These are phyloP conservation scores for Wickerhamomyces sp. DNA, from an alignment of 1,139 yeast species.

Conservation along the genomic window DNA sequence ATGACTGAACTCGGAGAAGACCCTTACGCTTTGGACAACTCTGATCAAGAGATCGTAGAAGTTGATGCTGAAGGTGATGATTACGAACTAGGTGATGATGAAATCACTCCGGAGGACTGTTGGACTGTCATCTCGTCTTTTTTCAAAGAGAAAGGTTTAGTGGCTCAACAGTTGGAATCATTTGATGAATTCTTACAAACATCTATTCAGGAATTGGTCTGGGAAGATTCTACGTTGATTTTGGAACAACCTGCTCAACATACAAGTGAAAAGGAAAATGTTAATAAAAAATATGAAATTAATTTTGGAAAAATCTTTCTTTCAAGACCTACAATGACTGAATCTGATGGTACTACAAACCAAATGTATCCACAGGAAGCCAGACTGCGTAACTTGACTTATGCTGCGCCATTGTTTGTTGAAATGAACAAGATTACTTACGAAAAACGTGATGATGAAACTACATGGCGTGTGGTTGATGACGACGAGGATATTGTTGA, in stretches of 20 bases:
- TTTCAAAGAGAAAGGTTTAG: slow-evolving; percentile 94
- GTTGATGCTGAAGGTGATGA: slow-evolving; percentile 70
- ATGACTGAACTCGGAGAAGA: slow-evolving; percentile 39
- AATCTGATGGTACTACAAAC: slow-evolving; percentile 99
- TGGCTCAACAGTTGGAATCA: slow-evolving; percentile 95
- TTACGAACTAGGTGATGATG: slow-evolving; percentile 28
- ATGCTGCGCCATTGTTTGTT: slow-evolving; percentile 92
- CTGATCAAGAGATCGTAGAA: slow-evolving; percentile 68
- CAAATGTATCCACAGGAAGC: slow-evolving; percentile 99
- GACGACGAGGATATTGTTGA: slow-evolving; percentile 40
- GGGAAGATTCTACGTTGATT: slow-evolving; percentile 92
- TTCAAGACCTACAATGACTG: slow-evolving; percentile 97
- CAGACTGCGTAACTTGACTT: slow-evolving; percentile 89
- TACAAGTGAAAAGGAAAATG: slow-evolving; percentile 82
- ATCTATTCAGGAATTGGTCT: slow-evolving; percentile 91
- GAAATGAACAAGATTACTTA: slow-evolving; percentile 92
- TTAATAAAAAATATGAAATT: slow-evolving; percentile 89
- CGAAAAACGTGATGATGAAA: slow-evolving; percentile 76
- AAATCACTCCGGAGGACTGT: slow-evolving; percentile 96
- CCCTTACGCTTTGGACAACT: slow-evolving; percentile 58
- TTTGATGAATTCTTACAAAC: slow-evolving; percentile 97
- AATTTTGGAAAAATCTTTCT: slow-evolving; percentile 95
- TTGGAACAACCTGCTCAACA: slow-evolving; percentile 98
- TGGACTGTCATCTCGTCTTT: slow-evolving; percentile 98
- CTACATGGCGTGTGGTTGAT: slow-evolving; percentile 62